Base-by-base conservation (phyloP, 2,329 filamentous ascomycete species). In the Calycina herbarum region DNA sequence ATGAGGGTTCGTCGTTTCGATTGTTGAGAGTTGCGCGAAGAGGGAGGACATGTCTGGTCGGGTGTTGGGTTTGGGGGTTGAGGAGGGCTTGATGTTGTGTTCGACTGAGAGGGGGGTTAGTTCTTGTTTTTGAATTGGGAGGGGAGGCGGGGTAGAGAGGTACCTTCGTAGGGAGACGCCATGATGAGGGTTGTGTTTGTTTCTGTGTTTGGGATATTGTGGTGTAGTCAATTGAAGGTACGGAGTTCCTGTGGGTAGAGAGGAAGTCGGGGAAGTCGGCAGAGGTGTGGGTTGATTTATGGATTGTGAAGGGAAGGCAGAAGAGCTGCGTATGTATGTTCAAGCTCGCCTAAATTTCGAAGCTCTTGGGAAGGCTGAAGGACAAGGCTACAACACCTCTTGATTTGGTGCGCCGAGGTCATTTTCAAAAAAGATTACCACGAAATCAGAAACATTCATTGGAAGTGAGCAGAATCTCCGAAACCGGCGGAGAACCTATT, bases 31-130 rank as follows among this genome's bases (percentile, higher is more conserved):
- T 68, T 83, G 82, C 75, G 83, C 78, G 67, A 88, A 83, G 74
- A 89, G 89, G 67, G 83, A 84, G 62, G 85, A 82, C 87, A 89
- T 89, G 78, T 88, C 85, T 67, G 85, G 78, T 51, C 87, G 85
- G 10, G 81, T 80, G 59, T 78, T 78, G 65, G 79, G 77, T 35
- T 64, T 66, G 13, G 24, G 51, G 40, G n/a, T 35, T 60, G 78
- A 75, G 29, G 77, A 74, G 59, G 81, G 69, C 4, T 64, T 62
- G 65, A 89, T 85, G 75, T 85, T 85, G 79, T 89, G 87, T 76
- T 89, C 87, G 75, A 89, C 87, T 89, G 27, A 56, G 63, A 42
- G 64, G 35, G 38, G 27, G 64, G 65, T 69, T 70, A 68, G 60
- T 56, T 48, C 45, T 56, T 51, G n/a, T 24, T 54, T 54, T 54